A percentile compares a stretch with the other conserved stretches of the same genome.
Conservation (phyloP, 2,329 filamentous ascomycete genomes). For the Talaromyces amestolkiae region DNA sequence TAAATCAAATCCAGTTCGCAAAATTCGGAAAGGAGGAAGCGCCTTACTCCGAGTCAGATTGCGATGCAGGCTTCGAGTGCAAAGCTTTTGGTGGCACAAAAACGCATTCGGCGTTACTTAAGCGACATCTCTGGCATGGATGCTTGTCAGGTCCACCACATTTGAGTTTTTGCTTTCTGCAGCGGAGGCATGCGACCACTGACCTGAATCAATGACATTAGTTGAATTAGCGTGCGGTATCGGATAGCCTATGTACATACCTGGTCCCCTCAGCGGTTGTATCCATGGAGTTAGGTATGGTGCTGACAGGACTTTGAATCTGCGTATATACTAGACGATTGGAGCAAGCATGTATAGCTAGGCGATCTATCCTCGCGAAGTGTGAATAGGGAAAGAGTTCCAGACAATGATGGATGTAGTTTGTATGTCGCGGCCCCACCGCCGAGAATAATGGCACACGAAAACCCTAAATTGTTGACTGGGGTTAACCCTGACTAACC, state of each 20-base stretch:
- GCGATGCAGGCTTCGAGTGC: background rate
- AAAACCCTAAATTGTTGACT: background rate
- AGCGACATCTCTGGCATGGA: conserved; percentile 6
- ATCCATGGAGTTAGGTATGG: background rate
- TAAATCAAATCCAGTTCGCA: background rate
- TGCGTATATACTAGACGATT: background rate
- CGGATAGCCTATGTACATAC: background rate
- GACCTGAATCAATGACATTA: background rate
- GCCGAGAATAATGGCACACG: background rate
- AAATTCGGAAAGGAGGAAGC: background rate
- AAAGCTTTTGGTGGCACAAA: conserved; percentile 1
- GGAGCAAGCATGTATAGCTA: background rate
- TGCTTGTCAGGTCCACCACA: background rate
- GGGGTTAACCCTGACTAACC: background rate
- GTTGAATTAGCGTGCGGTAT: background rate
- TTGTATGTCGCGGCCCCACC: background rate
- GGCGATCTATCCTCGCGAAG: background rate
- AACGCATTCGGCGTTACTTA: background rate
- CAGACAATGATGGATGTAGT: background rate
- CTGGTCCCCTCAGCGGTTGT: background rate
- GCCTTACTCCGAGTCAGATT: conserved; percentile 5
- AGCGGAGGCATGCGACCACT: background rate
- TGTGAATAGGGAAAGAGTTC: background rate
- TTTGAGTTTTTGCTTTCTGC: conserved; percentile 7
- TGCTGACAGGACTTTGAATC: background rate